Conservation (phyloP, 208 protist genomes). For the Trichomonas tenax region DNA sequence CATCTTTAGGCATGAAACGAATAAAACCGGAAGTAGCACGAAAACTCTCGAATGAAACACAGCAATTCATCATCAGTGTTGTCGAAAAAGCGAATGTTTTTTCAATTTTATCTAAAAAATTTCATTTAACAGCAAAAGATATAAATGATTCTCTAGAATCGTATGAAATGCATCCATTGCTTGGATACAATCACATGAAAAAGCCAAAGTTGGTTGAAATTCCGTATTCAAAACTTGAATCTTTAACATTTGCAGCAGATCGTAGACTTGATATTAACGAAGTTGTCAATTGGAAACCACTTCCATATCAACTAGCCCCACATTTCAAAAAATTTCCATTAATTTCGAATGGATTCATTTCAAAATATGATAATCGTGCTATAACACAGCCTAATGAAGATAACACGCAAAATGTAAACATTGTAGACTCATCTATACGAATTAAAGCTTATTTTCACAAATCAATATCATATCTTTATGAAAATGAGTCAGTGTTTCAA, state of each 20-base stretch:
- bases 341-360: not conserved
- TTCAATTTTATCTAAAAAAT: not conserved
- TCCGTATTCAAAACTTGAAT: not conserved
- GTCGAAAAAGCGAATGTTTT: not conserved
- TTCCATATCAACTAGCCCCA: not conserved
- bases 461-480: not conserved
- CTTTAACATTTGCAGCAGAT: not conserved
- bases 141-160: not conserved
- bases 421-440: not conserved
- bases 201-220: not conserved
- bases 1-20: not conserved
- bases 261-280: not conserved
- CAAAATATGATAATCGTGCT: not conserved
- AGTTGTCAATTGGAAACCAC: not conserved
- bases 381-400: not conserved
- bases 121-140: not conserved
- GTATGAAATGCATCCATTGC: not conserved
- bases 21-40: not conserved
- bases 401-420: not conserved
- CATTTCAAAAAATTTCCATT: not conserved
- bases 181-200: not conserved
- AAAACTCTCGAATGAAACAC: not conserved
- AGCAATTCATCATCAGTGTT: not conserved
- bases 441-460: not conserved
- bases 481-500: not conserved